Base-by-base conservation (phyloP, 257 asterid genomes). In the Prunella vulgaris region DNA sequence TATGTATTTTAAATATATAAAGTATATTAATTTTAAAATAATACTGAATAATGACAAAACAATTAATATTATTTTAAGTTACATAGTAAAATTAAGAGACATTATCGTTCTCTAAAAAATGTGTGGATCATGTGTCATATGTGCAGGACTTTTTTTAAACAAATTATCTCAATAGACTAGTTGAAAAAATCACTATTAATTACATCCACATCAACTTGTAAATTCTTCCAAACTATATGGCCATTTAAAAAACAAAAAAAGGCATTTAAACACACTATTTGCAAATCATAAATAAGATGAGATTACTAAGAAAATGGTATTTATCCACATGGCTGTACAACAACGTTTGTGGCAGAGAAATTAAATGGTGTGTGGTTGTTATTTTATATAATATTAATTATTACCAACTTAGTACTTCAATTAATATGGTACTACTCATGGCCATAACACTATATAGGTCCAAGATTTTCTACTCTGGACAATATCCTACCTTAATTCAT, bases 261-360 rank as follows among this genome's bases (percentile, higher is more conserved):
- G n/a, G n/a, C n/a, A n/a, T n/a, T n/a, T n/a, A n/a, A n/a, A n/a
- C n/a, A n/a, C n/a, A n/a, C n/a, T n/a, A n/a, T 22, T 21, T 40
- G 37, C 9, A 30, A 24, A 64, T 22, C 14, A 64, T 52, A 42
- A 46, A 12, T 54, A 10, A 56, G 35, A 6, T 57, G n/a, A 52
- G 42, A 70, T 77, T 35, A 24, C 42, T n/a, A n/a, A n/a, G 32
- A 75, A 51, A 10, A 54, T 76, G 66, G 5, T 79, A 65, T 37
- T n/a, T 62, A 63, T 62, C 70, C 72, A 75, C 32, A 62, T 71
- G 46, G 63, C 57, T 30, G 79, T 80, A 71, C 76, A 81, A 74
- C 77, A 80, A 82, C 83, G 82, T 79, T 73, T 85, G 90, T 83
- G 88, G 86, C 74, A 78, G 77, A 76, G 76, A 79, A 81, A 81